phyloP scores from a whole-genome alignment of 768 basidiomycete species.

The Boletus pseudopeckii region DNA sequence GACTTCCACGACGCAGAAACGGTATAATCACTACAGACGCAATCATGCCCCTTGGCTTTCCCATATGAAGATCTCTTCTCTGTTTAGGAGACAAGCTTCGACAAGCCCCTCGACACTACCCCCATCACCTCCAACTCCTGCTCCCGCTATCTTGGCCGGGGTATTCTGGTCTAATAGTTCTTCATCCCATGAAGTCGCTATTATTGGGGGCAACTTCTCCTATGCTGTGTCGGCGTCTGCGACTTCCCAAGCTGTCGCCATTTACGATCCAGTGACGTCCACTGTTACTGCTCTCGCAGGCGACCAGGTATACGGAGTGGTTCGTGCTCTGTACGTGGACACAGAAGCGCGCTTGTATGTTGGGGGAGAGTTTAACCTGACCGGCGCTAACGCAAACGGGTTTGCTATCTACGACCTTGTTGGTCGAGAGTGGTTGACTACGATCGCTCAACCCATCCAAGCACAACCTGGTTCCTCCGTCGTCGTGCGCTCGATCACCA shows the following conservation, averaged over 20 bases:
- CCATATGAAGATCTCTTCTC: conserved; percentile 38
- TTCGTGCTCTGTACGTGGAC: conserved; percentile 71
- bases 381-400: conserved; percentile 56
- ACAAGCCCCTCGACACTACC: conserved; percentile 52
- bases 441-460: conserved; percentile 59
- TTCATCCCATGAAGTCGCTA: conserved; percentile 58
- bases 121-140: conserved; percentile 48
- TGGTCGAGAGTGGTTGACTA: conserved; percentile 57
- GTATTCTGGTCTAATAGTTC: conserved; percentile 86
- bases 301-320: conserved; percentile 66
- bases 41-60: conserved; percentile 47
- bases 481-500: conserved; percentile 68
- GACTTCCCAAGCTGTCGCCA: conserved; percentile 53
- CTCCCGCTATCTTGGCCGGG: conserved; percentile 82
- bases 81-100: conserved; percentile 52
- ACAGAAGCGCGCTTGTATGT: conserved; percentile 63
- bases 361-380: conserved; percentile 78
- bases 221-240: conserved; percentile 42
- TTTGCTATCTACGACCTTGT: conserved; percentile 80
- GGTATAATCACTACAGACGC: conserved; percentile 37
- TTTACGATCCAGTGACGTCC: conserved; percentile 61
- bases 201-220: conserved; percentile 91
- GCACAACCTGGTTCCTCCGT: conserved; percentile 50
- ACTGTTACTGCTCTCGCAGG: conserved; percentile 56
- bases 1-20: conserved; percentile 34